These are phyloP conservation scores for Cladosporium cucumerinum DNA, from an alignment of 2,329 filamentous ascomycete genomes.

Conservation along the genomic window DNA sequence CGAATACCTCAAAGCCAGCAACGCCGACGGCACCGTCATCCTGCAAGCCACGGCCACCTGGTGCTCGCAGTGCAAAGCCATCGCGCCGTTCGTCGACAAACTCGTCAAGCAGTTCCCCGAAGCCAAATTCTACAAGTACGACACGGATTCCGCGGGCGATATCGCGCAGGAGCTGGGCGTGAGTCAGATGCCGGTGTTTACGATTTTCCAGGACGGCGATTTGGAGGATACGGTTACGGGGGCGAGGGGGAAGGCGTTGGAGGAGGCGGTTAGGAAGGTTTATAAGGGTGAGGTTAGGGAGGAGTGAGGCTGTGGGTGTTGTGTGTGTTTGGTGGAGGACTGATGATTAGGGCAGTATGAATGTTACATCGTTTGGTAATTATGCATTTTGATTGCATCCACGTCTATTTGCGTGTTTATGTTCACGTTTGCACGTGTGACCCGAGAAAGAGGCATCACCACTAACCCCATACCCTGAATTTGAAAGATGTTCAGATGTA, in stretches of 20 bases:
- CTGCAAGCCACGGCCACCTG: constrained; percentile 32
- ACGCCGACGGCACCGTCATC: constrained; percentile 30
- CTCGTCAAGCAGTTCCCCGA: constrained; percentile 33
- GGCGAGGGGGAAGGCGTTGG: constrained; percentile 30
- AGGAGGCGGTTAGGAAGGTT: constrained; percentile 26
- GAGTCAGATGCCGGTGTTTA: constrained; percentile 33
- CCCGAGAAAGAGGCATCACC: not conserved
- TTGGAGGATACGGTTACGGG: constrained; percentile 30
- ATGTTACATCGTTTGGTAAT: not conserved
- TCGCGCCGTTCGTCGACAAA: constrained; percentile 32
- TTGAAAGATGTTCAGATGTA: not conserved
- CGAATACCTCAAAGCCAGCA: constrained; percentile 31
- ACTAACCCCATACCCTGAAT: not conserved
- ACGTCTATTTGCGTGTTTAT: not conserved
- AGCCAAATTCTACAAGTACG: constrained; percentile 32
- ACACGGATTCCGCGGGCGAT: constrained; percentile 25
- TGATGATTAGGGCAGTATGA: not conserved
- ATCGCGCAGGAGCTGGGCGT: constrained; percentile 34
- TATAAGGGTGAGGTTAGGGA: constrained; percentile 31
- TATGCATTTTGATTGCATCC: not conserved
- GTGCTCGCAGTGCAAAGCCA: constrained; percentile 34
- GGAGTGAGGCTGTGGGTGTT: not conserved
- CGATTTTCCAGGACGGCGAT: constrained; percentile 35
- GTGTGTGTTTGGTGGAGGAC: too few relatives aligned
- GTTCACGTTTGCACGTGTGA: not conserved